phyloP scores from a whole-genome alignment of 1,139 yeast species.

The Sugiyamaella sp. region DNA sequence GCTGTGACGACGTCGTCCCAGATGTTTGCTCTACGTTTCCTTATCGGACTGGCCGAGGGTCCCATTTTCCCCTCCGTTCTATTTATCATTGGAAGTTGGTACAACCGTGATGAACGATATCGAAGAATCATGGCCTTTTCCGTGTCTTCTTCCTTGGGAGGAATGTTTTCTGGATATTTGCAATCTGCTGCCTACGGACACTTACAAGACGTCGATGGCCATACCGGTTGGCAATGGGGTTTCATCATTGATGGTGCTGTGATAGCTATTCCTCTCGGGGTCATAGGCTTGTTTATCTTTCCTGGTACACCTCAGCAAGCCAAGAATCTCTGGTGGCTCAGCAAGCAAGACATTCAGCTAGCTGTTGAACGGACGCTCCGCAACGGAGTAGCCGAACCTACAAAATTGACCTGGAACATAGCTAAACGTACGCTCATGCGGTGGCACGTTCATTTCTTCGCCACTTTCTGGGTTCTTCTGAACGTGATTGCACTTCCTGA shows the following conservation, averaged over 20 bases:
- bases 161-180: conserved; percentile 48
- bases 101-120: conserved; percentile 50
- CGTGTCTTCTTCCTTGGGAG: conserved; percentile 41
- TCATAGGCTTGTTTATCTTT: conserved; percentile 60
- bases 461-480: conserved; percentile 47
- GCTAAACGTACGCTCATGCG: conserved; percentile 39
- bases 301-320: conserved; percentile 69
- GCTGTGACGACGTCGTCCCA: conserved; percentile 48
- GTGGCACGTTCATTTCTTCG: conserved; percentile 47
- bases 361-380: conserved; percentile 36
- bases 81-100: conserved; percentile 57
- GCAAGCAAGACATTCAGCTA: conserved; percentile 36
- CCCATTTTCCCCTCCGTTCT: conserved; percentile 63
- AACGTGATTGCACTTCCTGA: conserved; percentile 47
- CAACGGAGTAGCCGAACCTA: conserved; percentile 42
- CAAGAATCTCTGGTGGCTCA: conserved; percentile 39
- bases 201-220: conserved; percentile 47
- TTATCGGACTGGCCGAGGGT: conserved; percentile 60
- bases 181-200: conserved; percentile 46
- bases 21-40: conserved; percentile 59
- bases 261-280: conserved; percentile 58
- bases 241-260: conserved; percentile 54
- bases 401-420: conserved; percentile 37
- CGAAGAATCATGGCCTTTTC: conserved; percentile 56
- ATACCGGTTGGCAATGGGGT: conserved; percentile 54